Evolutionary conservation across 169 alveolate species (phyloP).

Genomic region (Blepharisma undulans): DNA sequence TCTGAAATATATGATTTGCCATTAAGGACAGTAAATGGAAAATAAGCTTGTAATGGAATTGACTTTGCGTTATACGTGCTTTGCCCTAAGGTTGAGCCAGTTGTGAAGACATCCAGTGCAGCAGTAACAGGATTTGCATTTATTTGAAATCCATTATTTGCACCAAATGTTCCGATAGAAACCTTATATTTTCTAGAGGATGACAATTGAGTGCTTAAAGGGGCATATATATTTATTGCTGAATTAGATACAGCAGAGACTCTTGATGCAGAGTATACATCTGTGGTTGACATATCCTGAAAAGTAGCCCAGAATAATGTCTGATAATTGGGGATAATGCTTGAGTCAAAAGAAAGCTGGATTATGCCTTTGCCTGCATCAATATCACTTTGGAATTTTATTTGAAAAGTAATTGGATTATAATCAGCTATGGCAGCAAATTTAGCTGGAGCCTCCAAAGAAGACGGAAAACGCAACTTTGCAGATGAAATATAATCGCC

Average conservation of each 20-base stretch:
- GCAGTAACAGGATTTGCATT: background rate
- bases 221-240: background rate
- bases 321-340: background rate
- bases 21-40: background rate
- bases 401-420: background rate
- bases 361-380: background rate
- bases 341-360: background rate
- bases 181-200: background rate
- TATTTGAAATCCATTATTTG: background rate
- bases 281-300: background rate
- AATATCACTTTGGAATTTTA: no score
- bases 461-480: background rate
- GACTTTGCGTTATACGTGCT: background rate
- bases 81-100: background rate
- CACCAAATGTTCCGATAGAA: background rate
- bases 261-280: background rate
- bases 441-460: background rate
- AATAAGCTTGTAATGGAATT: background rate
- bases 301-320: background rate
- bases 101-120: background rate
- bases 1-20: background rate
- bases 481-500: background rate
- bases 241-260: background rate
- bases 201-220: background rate
- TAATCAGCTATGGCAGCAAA: background rate